A percentile compares a stretch with the other conserved stretches of the same genome.
Evolutionary conservation across 2,329 filamentous ascomycete genomes (phyloP).

Genomic region (Colletotrichum kahawae): DNA sequence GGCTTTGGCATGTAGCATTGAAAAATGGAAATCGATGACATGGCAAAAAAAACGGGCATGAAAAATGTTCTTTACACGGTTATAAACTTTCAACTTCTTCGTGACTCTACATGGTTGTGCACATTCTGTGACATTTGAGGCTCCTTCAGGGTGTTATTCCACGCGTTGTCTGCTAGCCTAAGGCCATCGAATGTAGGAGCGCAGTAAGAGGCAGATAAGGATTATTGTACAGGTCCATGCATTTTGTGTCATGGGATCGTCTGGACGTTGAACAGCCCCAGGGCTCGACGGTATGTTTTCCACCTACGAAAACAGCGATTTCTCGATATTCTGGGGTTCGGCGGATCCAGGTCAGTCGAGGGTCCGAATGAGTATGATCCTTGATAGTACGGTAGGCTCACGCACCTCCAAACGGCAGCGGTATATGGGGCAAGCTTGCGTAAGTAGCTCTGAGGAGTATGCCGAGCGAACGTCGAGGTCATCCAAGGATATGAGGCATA

Average conservation of each 20-base stretch:
- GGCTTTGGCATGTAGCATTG: slow-evolving; percentile 64
- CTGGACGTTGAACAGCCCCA: background rate
- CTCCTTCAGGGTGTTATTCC: background rate
- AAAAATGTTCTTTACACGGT: slow-evolving; percentile 23
- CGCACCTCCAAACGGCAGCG: background rate
- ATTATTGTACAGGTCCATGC: background rate
- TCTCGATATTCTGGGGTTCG: background rate
- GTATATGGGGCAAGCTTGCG: background rate
- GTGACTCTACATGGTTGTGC: background rate
- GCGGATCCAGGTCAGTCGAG: background rate
- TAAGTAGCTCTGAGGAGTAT: background rate
- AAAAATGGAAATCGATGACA: slow-evolving; percentile 52
- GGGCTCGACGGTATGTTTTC: background rate
- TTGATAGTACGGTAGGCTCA: background rate
- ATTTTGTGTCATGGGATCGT: background rate
- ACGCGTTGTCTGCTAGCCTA: background rate
- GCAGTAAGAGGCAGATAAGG: background rate
- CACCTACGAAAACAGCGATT: background rate
- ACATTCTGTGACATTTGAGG: too few relatives aligned
- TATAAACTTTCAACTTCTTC: background rate
- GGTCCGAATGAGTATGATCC: background rate
- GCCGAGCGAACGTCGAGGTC: background rate
- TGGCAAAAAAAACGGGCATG: slow-evolving; percentile 23
- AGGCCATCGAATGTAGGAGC: background rate
- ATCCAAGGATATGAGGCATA: background rate